phyloP scores from a whole-genome alignment of 257 asterid species.

The Przewalskia tangutica region DNA sequence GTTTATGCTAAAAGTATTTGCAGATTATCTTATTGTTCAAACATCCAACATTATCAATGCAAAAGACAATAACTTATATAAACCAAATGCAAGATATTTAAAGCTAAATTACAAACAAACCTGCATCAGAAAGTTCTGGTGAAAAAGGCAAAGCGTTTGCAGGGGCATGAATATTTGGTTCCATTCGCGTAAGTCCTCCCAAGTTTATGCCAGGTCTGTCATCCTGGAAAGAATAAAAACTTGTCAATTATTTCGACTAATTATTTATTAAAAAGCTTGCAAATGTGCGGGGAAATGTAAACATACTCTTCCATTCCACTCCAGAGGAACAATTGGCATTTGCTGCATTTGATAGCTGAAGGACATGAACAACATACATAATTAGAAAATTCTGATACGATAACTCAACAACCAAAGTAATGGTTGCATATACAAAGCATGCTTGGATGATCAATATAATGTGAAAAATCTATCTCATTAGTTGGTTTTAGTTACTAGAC shows the following conservation, averaged over 20 bases:
- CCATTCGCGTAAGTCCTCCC: too few relatives aligned
- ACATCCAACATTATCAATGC: too few relatives aligned
- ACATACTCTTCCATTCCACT: conserved; percentile 18
- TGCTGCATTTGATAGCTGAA: conserved; percentile 20
- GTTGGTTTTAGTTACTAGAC: neutral
- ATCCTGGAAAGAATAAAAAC: conserved; percentile 16
- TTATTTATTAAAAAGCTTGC: neutral
- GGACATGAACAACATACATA: conserved; percentile 1
- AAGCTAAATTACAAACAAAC: too few relatives aligned
- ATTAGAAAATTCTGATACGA: neutral
- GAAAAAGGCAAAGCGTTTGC: too few relatives aligned
- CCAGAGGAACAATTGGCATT: neutral
- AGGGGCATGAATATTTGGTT: too few relatives aligned
- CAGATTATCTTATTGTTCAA: too few relatives aligned
- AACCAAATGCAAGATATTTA: too few relatives aligned
- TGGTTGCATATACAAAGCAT: neutral
- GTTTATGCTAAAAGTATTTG: neutral
- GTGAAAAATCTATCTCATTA: neutral
- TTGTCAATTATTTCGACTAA: neutral
- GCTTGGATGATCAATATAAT: neutral
- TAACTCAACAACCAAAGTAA: neutral
- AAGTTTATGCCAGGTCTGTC: neutral
- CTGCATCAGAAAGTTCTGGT: too few relatives aligned
- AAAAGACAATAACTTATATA: too few relatives aligned
- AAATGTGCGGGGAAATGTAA: neutral